Conservation (phyloP, 2,329 filamentous ascomycete species). For the Talaromyces sp. region DNA sequence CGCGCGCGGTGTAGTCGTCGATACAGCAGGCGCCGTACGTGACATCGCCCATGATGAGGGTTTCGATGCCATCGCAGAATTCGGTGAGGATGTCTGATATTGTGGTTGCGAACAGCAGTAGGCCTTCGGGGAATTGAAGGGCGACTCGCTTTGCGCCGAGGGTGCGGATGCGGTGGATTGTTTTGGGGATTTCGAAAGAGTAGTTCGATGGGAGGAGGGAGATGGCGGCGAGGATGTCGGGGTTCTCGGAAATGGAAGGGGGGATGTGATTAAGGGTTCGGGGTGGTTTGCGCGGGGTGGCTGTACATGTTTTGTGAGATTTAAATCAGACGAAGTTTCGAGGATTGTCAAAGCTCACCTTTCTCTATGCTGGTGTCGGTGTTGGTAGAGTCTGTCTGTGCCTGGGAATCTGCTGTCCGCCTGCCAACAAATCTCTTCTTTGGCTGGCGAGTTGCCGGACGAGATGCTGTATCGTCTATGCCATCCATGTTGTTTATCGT, state of each 20-base stretch:
- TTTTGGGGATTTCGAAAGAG: conserved; percentile 97
- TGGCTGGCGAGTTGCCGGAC: conserved; percentile 59
- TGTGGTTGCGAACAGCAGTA: conserved; percentile 93
- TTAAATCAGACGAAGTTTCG: too few species aligned
- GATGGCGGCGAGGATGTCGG: conserved; percentile 82
- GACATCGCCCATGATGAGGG: conserved; percentile 97
- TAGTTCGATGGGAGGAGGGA: conserved; percentile 89
- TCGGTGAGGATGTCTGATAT: conserved; percentile 94
- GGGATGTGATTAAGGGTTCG: conserved; percentile 90
- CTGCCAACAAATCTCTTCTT: conserved; percentile 91
- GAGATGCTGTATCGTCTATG: conserved; percentile 24
- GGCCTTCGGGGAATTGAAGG: conserved; percentile 94
- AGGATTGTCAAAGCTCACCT: conserved; percentile 24
- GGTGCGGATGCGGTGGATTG: conserved; percentile 86
- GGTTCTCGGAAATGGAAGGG: conserved; percentile 77
- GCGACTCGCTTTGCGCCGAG: conserved; percentile 78
- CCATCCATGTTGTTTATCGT: conserved; percentile 14
- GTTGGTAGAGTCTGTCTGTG: conserved; percentile 53
- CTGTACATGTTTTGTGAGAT: conserved; percentile 42
- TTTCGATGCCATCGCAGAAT: conserved; percentile 89
- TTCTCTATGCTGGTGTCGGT: conserved; percentile 54
- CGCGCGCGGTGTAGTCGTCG: conserved; percentile 93
- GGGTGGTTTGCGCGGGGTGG: conserved; percentile 67
- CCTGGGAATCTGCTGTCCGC: conserved; percentile 62
- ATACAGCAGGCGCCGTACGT: conserved; percentile 99